Base-by-base conservation (phyloP, 345 rosid species). In the Cardamine chenopodiifolia region DNA sequence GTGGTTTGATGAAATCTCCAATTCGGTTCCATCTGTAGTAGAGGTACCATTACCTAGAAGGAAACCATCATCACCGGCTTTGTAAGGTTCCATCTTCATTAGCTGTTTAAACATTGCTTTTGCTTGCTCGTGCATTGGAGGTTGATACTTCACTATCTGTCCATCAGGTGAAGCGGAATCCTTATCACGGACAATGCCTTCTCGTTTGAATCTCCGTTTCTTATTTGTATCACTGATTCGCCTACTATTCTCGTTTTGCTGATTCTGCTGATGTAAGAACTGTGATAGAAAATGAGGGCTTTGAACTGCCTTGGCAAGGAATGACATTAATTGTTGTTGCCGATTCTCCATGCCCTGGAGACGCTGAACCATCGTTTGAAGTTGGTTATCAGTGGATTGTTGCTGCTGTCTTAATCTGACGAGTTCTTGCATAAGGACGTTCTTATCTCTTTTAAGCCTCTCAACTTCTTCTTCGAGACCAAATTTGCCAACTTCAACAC, bases 321-420 rank as follows among this genome's bases (percentile, higher is more conserved):
- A 95, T 19, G 98, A 88, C 97, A 95, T 95, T 90, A 95, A 75
- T 77, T 95, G 98, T 71, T 95, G 99, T 78, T 92, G 99, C 62
- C 98, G 88, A 81, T 89, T 93, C 84, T 95, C 99, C 99, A 95
- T 95, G 40, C 94, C 97, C 56, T 90, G 99, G 77, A 95, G 94
- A 54, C 91, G 90, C 80, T 95, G 93, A 62, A 85, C 92, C 98
- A 88, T 87, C 4, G 90, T 75, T 71, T 90, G 98, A 74, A 95
- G 84, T 81, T 95, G 92, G 84, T 77, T 74, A 72, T 95, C 99
- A 44, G 96, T 95, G 63, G 92, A 52, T 78, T 92, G 99, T 79
- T 95, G 99, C 79, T 95, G 97, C 83, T 90, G 98, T 71, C 99
- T 89, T 70, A 92, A 78, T 82, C 94, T 80, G 42, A 95, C 98